Evolutionary conservation across 768 basidiomycete genomes (phyloP), one percentile per base, ranked within the genome.

Genomic region (Mycena kentingensis): DNA sequence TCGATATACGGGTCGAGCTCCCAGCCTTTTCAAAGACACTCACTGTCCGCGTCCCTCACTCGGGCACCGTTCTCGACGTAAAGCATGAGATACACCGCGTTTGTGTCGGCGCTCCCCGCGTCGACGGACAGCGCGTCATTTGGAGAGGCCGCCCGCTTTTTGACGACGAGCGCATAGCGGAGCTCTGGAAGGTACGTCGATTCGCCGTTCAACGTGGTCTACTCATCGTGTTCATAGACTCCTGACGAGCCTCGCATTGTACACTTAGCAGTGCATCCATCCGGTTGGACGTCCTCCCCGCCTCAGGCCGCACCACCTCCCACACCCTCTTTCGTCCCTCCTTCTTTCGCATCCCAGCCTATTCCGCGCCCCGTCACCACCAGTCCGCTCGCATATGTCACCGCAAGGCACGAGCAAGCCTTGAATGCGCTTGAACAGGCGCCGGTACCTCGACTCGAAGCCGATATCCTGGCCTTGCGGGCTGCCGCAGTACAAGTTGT

Each of bases 221-320:
- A 46, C 42, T 34, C 35, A 44, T 38, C 55, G 37, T 39, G 49
- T 52, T 41, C 46, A 29, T 62, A 89, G 88, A 70, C 72, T 37
- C 67, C 71, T 34, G 78, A 79, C 49, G 85, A 85, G 46, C 76
- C 80, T 22, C 80, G 78, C 36, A 75, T 83, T 50, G 73, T 91
- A 36, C 90, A 90, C 68, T 75, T 92, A 19, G 84, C 88, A 13
- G 88, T 92, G n/a, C 84, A 86, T 63, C 85, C 87, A 21, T 86
- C 85, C 24, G 85, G 85, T 47, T 92, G 90, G 90, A 75, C 77
- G 34, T 69, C 76, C 21, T 55, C 68, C 12, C 85, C 86, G 24
- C 85, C 81, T 12, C 68, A 66, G 32, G 55, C 39, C 38, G 31
- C 51, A 36, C 55, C 55, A 42, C 41, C 46, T 4, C 54, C 42